These are phyloP conservation scores for Solanum rostratum DNA, from an alignment of 257 asterid species.

Conservation along the genomic window DNA sequence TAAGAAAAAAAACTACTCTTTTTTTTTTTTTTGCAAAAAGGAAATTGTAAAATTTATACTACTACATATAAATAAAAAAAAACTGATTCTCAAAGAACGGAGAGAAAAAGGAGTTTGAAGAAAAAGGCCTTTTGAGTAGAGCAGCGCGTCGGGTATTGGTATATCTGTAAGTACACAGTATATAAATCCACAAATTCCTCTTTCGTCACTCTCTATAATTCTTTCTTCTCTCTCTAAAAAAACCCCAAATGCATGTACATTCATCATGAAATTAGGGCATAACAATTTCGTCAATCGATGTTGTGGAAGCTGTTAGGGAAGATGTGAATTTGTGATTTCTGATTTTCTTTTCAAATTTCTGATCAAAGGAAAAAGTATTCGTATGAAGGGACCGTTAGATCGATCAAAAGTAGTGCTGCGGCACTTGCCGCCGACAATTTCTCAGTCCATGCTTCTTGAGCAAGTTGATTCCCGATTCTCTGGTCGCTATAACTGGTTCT, in stretches of 20 bases:
- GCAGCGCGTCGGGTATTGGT: slow-evolving; percentile 1
- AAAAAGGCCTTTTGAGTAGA: neutral
- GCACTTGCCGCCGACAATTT: slow-evolving; percentile 97
- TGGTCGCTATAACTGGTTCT: slow-evolving; percentile 72
- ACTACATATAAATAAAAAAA: too few species aligned
- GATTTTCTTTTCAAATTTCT: slow-evolving; percentile 23
- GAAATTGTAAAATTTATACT: too few species aligned
- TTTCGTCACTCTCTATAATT: slow-evolving; percentile 8
- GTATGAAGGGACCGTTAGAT: slow-evolving; percentile 93
- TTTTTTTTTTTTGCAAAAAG: too few species aligned
- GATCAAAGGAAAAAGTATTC: slow-evolving; percentile 11
- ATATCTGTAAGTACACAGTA: neutral
- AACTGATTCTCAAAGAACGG: neutral
- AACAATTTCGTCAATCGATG: neutral
- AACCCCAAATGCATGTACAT: slow-evolving; percentile 39
- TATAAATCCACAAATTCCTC: slow-evolving; percentile 14
- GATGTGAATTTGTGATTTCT: slow-evolving; percentile 55
- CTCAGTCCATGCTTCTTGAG: slow-evolving; percentile 81
- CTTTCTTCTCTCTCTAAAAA: slow-evolving; percentile 16
- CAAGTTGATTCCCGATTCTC: slow-evolving; percentile 76
- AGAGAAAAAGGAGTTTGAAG: neutral
- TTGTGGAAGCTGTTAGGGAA: slow-evolving; percentile 8
- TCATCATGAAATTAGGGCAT: slow-evolving; percentile 45
- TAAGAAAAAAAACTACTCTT: too few species aligned
- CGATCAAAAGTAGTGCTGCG: slow-evolving; percentile 97